Percentiles rank a stretch among this genome's conserved stretches.
Conservation (phyloP, 2,329 filamentous ascomycete genomes). For the Thelonectria discophora region DNA sequence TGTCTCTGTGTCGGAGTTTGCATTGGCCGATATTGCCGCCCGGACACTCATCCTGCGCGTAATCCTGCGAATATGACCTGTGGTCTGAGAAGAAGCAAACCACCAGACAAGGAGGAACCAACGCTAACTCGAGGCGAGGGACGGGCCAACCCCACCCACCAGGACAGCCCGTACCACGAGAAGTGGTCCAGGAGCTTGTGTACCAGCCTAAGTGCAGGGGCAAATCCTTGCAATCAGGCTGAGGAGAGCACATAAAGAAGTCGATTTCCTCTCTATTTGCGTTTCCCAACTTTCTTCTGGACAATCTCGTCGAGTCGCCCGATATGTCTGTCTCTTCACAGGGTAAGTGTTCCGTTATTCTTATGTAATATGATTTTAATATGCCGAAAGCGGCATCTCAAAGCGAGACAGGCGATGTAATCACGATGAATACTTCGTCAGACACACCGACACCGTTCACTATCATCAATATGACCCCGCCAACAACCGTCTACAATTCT, state of each 20-base stretch:
- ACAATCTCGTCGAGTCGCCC: not conserved
- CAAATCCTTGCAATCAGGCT: not conserved
- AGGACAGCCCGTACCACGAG: not conserved
- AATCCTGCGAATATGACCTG: not conserved
- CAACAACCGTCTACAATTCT: too few species aligned
- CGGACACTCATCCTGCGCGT: not conserved
- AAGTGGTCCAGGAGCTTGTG: not conserved
- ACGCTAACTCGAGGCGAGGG: not conserved
- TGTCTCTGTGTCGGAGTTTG: not conserved
- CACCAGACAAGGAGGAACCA: not conserved
- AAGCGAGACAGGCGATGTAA: not conserved
- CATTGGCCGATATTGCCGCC: not conserved
- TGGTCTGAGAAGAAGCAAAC: not conserved
- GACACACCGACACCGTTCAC: not conserved
- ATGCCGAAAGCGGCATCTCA: not conserved
- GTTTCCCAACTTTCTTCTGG: not conserved
- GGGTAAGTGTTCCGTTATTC: not conserved
- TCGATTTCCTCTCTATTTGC: not conserved
- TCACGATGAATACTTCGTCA: not conserved
- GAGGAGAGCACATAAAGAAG: not conserved
- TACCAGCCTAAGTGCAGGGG: not conserved
- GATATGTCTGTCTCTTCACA: not conserved
- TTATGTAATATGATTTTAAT: not conserved
- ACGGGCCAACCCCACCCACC: not conserved
- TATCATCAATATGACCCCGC: not conserved